Conservation (phyloP, 345 rosid genomes). For the Geranium rotundifolium region DNA sequence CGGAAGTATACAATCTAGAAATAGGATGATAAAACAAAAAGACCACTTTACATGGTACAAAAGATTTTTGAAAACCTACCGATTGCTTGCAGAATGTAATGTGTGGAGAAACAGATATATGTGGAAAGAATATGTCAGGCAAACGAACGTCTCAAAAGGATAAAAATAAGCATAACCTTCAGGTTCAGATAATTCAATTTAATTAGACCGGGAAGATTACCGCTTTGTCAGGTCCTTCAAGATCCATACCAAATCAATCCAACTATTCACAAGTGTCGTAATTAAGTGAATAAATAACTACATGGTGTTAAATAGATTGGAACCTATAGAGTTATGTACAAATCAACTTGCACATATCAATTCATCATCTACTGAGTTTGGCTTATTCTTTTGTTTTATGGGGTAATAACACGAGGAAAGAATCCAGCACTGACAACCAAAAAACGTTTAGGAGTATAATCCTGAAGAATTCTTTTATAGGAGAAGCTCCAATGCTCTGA, state of each 20-base stretch:
- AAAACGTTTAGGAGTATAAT: background rate
- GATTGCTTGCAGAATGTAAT: background rate
- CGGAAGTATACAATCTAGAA: background rate
- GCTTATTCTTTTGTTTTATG: background rate
- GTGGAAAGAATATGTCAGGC: background rate
- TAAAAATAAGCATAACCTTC: background rate
- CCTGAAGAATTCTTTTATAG: background rate
- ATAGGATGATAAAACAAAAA: too few relatives aligned
- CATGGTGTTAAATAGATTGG: background rate
- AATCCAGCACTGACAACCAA: background rate
- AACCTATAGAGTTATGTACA: background rate
- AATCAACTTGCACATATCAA: background rate
- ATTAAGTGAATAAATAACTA: background rate
- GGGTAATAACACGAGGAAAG: background rate
- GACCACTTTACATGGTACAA: background rate
- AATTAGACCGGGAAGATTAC: background rate
- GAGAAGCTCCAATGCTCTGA: background rate
- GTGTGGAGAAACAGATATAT: background rate
- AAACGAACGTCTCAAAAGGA: background rate
- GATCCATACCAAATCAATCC: background rate
- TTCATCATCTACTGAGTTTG: background rate
- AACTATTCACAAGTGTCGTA: background rate
- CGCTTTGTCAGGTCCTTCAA: background rate
- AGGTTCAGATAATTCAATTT: background rate
- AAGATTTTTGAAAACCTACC: background rate